Evolutionary conservation across 2,329 filamentous ascomycete species (phyloP), one percentile per base, ranked within the genome.

Genomic region (Monosporascus sp.): DNA sequence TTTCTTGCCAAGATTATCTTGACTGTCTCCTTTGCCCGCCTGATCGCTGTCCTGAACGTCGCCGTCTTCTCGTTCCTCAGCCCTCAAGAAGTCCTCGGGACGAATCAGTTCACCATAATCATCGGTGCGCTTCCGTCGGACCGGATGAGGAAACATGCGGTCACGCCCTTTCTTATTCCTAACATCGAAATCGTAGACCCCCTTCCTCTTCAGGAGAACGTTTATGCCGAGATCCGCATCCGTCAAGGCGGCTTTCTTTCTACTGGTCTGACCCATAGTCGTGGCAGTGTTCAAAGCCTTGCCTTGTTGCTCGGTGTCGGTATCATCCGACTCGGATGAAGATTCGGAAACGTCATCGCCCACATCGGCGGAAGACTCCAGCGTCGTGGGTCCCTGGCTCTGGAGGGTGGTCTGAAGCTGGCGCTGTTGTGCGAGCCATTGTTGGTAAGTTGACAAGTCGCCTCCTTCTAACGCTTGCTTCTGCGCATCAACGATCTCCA

Each of bases 61-160:
- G 19, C 83, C 78, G 26, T 84, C 81, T 54, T 96, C 91, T 53
- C 91, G 86, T 71, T 97, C 94, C 67, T 99, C 94, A 0, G 92
- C 93, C 54, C 92, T 84, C 1, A 97, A 79, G 66, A 93, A 99
- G 59, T 99, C 94, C 68, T 97, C 94, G 0, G 93, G 89, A 51
- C 91, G 85, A 61, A 99, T 97, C 17, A 95, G 74, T 59, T 99
- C 94, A 54, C 94, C 94, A 71, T 94, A 99, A 59, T 97, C 93
- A 66, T 97, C 94, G 31, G 81, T 84, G 49, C 91, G 85, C 67
- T 85, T 88, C 63, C 89, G 80, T 50, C 91, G 85, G 24, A 92
- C 83, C 1, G 92, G 83, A 51, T 95, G 86, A 0, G 94, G 94
- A 66, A 97, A 97, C 74, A 96, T 88, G 57, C 91, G 86, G 67